Evolutionary conservation across 2,329 filamentous ascomycete species (phyloP).

Genomic region (Sclerotinia borealis): DNA sequence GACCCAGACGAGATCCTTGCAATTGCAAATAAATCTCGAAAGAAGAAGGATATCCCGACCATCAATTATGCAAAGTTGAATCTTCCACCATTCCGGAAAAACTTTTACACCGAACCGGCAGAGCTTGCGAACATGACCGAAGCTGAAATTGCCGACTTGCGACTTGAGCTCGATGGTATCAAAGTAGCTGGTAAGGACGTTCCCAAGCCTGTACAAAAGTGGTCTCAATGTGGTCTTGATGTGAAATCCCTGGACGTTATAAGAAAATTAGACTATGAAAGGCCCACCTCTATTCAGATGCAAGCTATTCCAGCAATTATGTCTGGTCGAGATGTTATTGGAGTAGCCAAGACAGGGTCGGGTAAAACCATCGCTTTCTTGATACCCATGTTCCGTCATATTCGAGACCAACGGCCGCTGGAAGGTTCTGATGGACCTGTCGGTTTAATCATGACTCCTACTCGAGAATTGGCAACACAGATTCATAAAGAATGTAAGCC

Average conservation of each 20-base stretch:
- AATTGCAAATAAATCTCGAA: slow-evolving; percentile 55
- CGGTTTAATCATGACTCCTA: slow-evolving; percentile 85
- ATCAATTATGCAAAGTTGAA: slow-evolving; percentile 84
- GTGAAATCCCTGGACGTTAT: slow-evolving; percentile 84
- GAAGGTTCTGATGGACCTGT: slow-evolving; percentile 83
- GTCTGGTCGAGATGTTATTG: slow-evolving; percentile 92
- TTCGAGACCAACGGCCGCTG: slow-evolving; percentile 83
- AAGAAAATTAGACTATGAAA: slow-evolving; percentile 72
- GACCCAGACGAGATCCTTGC: slow-evolving; percentile 59
- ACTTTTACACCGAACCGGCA: slow-evolving; percentile 87
- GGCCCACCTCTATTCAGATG: slow-evolving; percentile 88
- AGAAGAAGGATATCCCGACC: slow-evolving; percentile 91
- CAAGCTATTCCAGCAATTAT: slow-evolving; percentile 93
- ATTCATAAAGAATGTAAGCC: slow-evolving; percentile 94
- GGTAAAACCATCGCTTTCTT: slow-evolving; percentile 96
- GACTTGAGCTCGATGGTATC: slow-evolving; percentile 88
- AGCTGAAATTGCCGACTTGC: slow-evolving; percentile 73
- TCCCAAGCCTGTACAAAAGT: slow-evolving; percentile 91
- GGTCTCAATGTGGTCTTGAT: slow-evolving; percentile 90
- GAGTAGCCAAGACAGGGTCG: slow-evolving; percentile 94
- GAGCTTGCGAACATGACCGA: slow-evolving; percentile 80
- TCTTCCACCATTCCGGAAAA: slow-evolving; percentile 81
- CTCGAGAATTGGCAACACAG: slow-evolving; percentile 86
- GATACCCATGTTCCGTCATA: slow-evolving; percentile 95
- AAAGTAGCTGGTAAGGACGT: slow-evolving; percentile 85